phyloP scores from a whole-genome alignment of 441 rosid genomes.

The Pelargonium citronellum region DNA sequence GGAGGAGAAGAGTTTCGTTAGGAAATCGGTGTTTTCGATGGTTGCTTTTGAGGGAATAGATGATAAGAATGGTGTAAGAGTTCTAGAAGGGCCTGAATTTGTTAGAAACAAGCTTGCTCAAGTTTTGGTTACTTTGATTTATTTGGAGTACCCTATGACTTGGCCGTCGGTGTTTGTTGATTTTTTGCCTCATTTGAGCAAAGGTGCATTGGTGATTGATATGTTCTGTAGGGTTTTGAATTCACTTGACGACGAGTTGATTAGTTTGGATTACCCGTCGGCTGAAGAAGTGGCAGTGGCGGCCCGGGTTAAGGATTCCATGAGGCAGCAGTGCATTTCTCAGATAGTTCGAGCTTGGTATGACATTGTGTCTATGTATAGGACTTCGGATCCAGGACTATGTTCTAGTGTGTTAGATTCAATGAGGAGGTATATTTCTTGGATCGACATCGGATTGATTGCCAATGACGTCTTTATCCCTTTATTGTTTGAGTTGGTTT shows the following conservation, averaged over 20 bases:
- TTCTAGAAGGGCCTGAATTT: slow-evolving; percentile 64
- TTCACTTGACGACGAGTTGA: slow-evolving; percentile 78
- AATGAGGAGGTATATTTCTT: slow-evolving; percentile 73
- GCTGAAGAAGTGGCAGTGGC: slow-evolving; percentile 61
- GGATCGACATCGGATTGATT: slow-evolving; percentile 85
- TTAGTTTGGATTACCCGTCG: slow-evolving; percentile 75
- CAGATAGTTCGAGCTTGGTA: slow-evolving; percentile 87
- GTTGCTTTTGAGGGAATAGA: slow-evolving; percentile 48
- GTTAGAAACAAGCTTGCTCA: slow-evolving; percentile 91
- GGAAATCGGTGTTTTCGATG: slow-evolving; percentile 62
- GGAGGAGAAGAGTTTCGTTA: slow-evolving; percentile 52
- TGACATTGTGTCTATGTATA: slow-evolving; percentile 56
- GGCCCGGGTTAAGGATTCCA: slow-evolving; percentile 74
- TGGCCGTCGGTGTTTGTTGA: slow-evolving; percentile 81
- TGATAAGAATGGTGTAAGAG: slow-evolving; percentile 40
- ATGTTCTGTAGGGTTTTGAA: slow-evolving; percentile 89
- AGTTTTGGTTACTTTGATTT: slow-evolving; percentile 75
- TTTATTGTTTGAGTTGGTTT: slow-evolving; percentile 61
- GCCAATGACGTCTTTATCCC: slow-evolving; percentile 71
- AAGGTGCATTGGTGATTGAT: slow-evolving; percentile 67
- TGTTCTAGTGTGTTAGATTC: slow-evolving; percentile 65
- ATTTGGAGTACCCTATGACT: slow-evolving; percentile 69
- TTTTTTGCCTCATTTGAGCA: slow-evolving; percentile 51
- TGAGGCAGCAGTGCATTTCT: slow-evolving; percentile 84
- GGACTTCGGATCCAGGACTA: slow-evolving; percentile 60